Percentiles rank a stretch among this genome's conserved stretches.
Conservation (phyloP, 2,329 filamentous ascomycete genomes). For the Pseudogymnoascus sp. region DNA sequence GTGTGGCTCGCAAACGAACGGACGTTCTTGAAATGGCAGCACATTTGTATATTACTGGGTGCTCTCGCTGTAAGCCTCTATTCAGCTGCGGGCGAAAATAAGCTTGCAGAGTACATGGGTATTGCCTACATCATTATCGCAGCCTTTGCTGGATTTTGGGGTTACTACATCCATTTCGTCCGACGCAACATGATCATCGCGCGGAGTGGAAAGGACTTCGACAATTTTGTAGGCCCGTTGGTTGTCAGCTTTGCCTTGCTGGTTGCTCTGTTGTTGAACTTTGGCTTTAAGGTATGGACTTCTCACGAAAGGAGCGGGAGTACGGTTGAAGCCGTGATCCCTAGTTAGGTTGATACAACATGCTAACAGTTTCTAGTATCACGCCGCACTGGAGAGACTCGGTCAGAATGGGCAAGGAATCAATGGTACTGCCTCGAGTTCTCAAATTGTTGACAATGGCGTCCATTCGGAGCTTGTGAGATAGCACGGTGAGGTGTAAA, state of each 20-base stretch:
- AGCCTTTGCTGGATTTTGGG: conserved; percentile 79
- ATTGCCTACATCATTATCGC: conserved; percentile 77
- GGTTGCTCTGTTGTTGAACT: conserved; percentile 76
- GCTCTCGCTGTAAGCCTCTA: conserved; percentile 78
- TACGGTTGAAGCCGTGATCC: background rate
- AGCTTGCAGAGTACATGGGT: conserved; percentile 72
- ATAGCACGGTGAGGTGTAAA: background rate
- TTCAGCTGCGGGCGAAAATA: conserved; percentile 76
- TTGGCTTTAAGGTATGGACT: conserved; percentile 67
- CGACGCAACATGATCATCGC: conserved; percentile 73
- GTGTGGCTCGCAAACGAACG: conserved; percentile 98
- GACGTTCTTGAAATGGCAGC: conserved; percentile 98
- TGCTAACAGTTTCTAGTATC: conserved; percentile 4
- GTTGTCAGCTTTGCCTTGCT: conserved; percentile 76
- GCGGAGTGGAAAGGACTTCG: conserved; percentile 86
- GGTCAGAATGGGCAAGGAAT: background rate
- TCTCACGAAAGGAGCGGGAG: background rate
- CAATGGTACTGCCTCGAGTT: background rate
- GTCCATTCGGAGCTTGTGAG: conserved; percentile 3
- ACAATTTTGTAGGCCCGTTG: conserved; percentile 78
- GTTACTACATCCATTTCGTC: conserved; percentile 73
- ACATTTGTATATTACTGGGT: conserved; percentile 83
- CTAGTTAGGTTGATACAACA: background rate
- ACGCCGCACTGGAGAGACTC: background rate
- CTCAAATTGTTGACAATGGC: background rate